Evolutionary conservation across 202 grass and related monocot species (phyloP).

Genomic region (Musa balbisiana): DNA sequence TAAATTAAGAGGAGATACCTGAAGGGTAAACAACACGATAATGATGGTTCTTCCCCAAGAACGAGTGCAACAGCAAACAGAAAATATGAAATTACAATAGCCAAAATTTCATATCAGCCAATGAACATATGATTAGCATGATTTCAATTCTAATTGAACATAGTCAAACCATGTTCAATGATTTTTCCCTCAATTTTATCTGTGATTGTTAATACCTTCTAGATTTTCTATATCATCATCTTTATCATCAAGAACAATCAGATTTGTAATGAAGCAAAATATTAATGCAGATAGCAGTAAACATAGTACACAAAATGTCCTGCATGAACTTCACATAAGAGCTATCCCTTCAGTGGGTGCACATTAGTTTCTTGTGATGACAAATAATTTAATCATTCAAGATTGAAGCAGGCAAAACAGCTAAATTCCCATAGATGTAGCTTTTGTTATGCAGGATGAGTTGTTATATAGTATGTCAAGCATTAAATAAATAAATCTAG

Average conservation of each 20-base stretch:
- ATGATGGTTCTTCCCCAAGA: not conserved
- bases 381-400: not conserved
- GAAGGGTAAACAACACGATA: not conserved
- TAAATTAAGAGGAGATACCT: not conserved
- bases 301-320: not conserved
- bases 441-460: too few species aligned
- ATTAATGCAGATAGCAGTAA: not conserved
- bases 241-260: too few species aligned
- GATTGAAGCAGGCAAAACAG: not conserved
- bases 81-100: not conserved
- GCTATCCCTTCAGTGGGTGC: not conserved
- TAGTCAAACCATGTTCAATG: not conserved
- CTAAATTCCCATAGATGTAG: too few species aligned
- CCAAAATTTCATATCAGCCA: too few species aligned
- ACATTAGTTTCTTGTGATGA: not conserved
- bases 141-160: not conserved
- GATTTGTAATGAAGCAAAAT: too few species aligned
- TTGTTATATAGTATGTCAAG: not conserved
- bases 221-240: not conserved
- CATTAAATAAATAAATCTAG: not conserved
- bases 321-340: not conserved
- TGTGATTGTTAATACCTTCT: not conserved
- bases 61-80: not conserved
- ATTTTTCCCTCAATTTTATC: not conserved
- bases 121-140: not conserved